These are phyloP conservation scores for Allium cepa DNA, from an alignment of 106 monocot species.

Conservation along the genomic window DNA sequence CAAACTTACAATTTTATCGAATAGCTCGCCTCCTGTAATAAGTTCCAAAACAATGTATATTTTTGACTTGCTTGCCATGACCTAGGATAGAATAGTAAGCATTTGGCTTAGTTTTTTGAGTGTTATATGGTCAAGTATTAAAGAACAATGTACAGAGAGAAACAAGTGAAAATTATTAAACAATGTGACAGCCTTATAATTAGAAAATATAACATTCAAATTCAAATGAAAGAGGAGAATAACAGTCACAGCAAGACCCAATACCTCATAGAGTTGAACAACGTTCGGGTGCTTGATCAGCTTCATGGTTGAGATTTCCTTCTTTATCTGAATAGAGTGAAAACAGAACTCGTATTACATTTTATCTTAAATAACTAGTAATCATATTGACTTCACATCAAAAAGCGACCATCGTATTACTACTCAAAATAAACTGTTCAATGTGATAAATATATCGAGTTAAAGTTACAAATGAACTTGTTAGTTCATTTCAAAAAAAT, in stretches of 20 bases:
- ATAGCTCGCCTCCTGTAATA: conserved; percentile 85
- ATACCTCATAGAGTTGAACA: conserved; percentile 68
- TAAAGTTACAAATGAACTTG: too few species aligned
- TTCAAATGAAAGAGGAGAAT: not conserved
- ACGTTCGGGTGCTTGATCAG: conserved; percentile 87
- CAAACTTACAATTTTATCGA: conserved; percentile 86
- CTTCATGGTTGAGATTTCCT: conserved; percentile 79
- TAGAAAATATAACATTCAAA: not conserved
- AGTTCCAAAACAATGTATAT: conserved; percentile 84
- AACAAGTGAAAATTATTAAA: not conserved
- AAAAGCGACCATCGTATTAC: not conserved
- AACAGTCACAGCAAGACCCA: conserved; percentile 23
- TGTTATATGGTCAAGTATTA: not conserved
- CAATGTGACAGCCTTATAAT: not conserved
- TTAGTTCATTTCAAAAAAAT: too few species aligned
- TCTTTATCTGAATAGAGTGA: conserved; percentile 43
- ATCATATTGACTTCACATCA: not conserved
- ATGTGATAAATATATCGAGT: too few species aligned
- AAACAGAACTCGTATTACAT: not conserved
- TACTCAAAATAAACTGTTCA: too few species aligned
- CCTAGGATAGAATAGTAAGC: conserved; percentile 22
- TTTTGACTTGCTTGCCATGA: conserved; percentile 87
- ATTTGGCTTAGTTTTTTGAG: not conserved
- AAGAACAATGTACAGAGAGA: conserved; percentile 1
- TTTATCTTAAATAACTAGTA: not conserved